Conservation (phyloP, 768 basidiomycete genomes). For the Amanita pseudoporphyria region DNA sequence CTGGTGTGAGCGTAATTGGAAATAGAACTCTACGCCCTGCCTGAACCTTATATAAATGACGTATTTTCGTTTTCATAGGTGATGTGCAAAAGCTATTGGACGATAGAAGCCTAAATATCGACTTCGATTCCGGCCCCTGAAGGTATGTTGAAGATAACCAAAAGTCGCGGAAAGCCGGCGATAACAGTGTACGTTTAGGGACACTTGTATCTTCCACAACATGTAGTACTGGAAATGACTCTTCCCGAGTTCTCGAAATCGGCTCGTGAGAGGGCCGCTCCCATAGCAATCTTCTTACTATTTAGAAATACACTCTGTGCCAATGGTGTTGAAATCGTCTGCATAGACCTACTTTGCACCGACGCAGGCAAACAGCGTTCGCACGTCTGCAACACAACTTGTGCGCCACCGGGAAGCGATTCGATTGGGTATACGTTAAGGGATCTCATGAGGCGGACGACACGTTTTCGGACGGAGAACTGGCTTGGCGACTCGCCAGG, state of each 20-base stretch:
- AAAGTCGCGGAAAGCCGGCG: neutral
- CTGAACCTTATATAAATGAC: no score
- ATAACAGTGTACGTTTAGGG: neutral
- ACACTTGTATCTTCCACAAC: constrained; percentile 25
- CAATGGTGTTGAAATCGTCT: constrained; percentile 34
- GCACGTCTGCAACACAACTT: constrained; percentile 39
- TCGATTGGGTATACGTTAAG: constrained; percentile 52
- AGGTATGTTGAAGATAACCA: no score
- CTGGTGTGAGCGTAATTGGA: neutral
- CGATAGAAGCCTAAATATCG: no score
- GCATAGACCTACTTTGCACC: constrained; percentile 43
- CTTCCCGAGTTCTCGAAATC: constrained; percentile 43
- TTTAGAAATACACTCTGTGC: no score
- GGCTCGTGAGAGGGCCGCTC: constrained; percentile 61
- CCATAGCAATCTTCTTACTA: constrained; percentile 44
- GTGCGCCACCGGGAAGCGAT: constrained; percentile 34
- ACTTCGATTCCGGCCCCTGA: no score
- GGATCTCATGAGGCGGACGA: constrained; percentile 54
- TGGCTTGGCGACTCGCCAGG: constrained; percentile 45
- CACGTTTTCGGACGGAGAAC: constrained; percentile 50
- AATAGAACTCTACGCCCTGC: neutral
- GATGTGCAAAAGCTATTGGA: no score
- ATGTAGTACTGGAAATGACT: constrained; percentile 32
- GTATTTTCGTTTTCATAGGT: no score
- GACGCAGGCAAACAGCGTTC: constrained; percentile 36